Base-by-base conservation (phyloP, 768 basidiomycete species). In the Pulveroboletus ravenelii region DNA sequence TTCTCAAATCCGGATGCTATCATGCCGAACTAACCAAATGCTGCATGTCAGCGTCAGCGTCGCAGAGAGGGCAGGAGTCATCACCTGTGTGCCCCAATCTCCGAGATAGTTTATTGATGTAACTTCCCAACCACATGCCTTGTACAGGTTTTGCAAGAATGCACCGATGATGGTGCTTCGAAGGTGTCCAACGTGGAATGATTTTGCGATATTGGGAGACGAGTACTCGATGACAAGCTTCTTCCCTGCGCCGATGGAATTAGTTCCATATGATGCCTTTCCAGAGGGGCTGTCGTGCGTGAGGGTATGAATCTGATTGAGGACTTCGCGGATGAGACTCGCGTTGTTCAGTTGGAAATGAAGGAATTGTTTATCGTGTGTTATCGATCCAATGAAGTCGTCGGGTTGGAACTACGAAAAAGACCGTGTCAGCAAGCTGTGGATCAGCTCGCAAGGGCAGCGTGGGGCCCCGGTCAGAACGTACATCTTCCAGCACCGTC, bases 161-260 rank as follows among this genome's bases (percentile, higher is more conserved):
- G 90, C 87, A n/a, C 95, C 95, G 63, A 98, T 95, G 67, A 99
- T 99, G n/a, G 95, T 99, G 47, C 91, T 93, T 35, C 95, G 81
- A 52, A 98, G 72, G 70, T 98, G 95, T 13, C 95, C 96, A 46
- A 96, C 93, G 60, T 99, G 95, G 81, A 98, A 98, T 5, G 87
- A 87, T 67, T 99, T 99, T 17, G 95, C 95, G 59, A 98, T 97
- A 64, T 99, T 98, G 14, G 94, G 94, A 2, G 89, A 91, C 2
- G 93, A 96, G 70, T 90, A 98, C 69, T 98, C 95, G 62, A 95
- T 78, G 58, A 95, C 67, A 53, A 89, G 71, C 44, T 81, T 89
- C 72, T 96, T 93, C 10, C 93, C 93, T 40, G 78, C 74, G 5
- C 90, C 92, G 3, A 74, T 72, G 27, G 74, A 72, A 66, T 92